Evolutionary conservation across 1,284 basidiomycete species (phyloP).

Genomic region (Trichosporon sp.): DNA sequence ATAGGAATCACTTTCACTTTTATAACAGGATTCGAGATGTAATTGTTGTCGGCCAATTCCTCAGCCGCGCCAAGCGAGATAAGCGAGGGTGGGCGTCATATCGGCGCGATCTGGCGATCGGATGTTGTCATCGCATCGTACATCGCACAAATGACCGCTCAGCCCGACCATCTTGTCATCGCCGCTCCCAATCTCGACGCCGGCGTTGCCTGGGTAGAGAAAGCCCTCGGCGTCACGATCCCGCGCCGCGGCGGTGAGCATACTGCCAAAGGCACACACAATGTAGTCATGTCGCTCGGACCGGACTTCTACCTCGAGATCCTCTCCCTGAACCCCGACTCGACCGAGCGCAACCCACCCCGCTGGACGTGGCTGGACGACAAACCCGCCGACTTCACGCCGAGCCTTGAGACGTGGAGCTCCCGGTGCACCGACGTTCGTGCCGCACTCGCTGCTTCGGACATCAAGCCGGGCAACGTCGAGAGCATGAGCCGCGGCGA

Average conservation of each 20-base stretch:
- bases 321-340: slow-evolving; percentile 6
- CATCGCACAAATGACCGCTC: neutral
- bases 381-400: neutral
- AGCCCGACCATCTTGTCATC: slow-evolving; percentile 11
- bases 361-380: slow-evolving; percentile 7
- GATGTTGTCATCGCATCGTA: neutral
- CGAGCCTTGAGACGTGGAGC: slow-evolving; percentile 5
- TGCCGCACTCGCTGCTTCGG: neutral
- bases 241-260: slow-evolving; percentile 8
- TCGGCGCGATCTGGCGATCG: neutral
- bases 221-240: neutral
- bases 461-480: slow-evolving; percentile 4
- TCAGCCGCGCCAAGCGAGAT: neutral
- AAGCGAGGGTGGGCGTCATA: neutral
- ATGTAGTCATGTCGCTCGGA: slow-evolving; percentile 10
- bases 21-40: neutral
- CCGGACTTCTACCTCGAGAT: slow-evolving; percentile 10
- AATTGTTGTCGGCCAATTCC: neutral
- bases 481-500: slow-evolving; percentile 4
- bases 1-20: neutral
- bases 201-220: slow-evolving; percentile 9
- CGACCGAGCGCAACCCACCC: neutral
- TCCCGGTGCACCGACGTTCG: slow-evolving; percentile 1
- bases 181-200: slow-evolving; percentile 2
- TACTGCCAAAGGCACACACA: slow-evolving; percentile 10